Evolutionary conservation across 2,329 filamentous ascomycete genomes (phyloP), one percentile per base, ranked within the genome.

Genomic region (Magnaporthales sp.): DNA sequence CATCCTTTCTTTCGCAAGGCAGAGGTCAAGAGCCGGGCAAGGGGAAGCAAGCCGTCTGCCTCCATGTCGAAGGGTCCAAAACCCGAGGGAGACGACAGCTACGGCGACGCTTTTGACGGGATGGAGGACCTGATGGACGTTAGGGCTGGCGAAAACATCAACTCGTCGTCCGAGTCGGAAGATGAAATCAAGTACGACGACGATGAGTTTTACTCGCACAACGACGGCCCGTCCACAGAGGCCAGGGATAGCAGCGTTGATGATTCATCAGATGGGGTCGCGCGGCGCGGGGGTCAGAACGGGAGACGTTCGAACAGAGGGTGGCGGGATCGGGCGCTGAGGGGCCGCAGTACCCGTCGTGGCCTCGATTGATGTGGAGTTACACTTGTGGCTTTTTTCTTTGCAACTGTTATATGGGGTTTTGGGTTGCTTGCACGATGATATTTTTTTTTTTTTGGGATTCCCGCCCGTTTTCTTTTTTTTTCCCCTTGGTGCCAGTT

Each of bases 1-100:
- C 85, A 87, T 65, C 75, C 81, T 0, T 88, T 88, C 74, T 88
- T 89, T 72, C 58, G 56, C 29, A 63, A 63, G 26, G 30, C 13
- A 15, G 60, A 63, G 29, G 15, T 8, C 3, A 24, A 27, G 1
- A 13, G 15, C 11, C 2, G 19, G 2, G 29, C 61, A 1, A 22
- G 29, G n/a, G 15, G 30, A 11, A 30, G 29, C 29, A 38, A 32
- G 29, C 61, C 61, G 26, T 63, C 22, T 24, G 30, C 61, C 8
- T 30, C 61, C 5, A 22, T 63, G 5, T 8, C 29, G 10, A n/a
- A 29, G 29, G 10, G 22, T 8, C 1, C 69, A 69, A 22, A 38
- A 62, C 13, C 67, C 31, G 38, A 51, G n/a, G n/a, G n/a, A n/a
- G n/a, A n/a, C n/a, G n/a, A n/a, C n/a, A n/a, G n/a, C 1, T 67